These are phyloP conservation scores for Pittosporum tobira DNA, from an alignment of 129 eudicot species.

Conservation along the genomic window DNA sequence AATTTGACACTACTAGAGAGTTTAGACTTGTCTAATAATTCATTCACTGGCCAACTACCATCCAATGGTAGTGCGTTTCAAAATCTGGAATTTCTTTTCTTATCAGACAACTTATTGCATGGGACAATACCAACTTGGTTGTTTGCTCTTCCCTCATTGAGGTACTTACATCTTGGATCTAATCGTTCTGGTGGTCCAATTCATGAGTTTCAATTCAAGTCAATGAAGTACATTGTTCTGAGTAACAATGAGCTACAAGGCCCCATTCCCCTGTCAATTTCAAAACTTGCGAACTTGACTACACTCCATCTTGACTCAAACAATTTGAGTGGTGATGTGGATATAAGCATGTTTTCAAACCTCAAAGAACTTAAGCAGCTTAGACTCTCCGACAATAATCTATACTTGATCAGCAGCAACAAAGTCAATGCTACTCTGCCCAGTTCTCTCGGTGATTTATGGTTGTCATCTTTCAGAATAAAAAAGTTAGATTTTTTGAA, in stretches of 20 bases:
- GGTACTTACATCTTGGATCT: background rate
- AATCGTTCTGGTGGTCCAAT: background rate
- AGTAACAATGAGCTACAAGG: no score
- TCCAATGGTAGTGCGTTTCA: background rate
- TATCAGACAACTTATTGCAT: background rate
- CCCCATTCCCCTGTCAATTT: no score
- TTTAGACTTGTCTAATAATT: background rate
- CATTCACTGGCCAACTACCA: background rate
- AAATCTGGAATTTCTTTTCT: background rate
- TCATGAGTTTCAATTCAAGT: no score
- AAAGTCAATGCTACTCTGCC: no score
- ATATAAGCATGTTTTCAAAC: background rate
- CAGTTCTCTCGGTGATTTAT: no score
- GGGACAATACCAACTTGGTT: constrained; percentile 1
- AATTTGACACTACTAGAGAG: background rate
- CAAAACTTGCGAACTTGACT: no score
- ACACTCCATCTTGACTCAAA: no score
- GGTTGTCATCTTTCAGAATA: no score
- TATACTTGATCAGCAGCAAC: no score
- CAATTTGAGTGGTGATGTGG: background rate
- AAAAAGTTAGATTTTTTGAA: no score
- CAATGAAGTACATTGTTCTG: no score
- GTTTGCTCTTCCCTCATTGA: background rate
- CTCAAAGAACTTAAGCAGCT: background rate
- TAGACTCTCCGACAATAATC: background rate